phyloP scores from a whole-genome alignment of 768 basidiomycete genomes.

The Mycena chlorophos region DNA sequence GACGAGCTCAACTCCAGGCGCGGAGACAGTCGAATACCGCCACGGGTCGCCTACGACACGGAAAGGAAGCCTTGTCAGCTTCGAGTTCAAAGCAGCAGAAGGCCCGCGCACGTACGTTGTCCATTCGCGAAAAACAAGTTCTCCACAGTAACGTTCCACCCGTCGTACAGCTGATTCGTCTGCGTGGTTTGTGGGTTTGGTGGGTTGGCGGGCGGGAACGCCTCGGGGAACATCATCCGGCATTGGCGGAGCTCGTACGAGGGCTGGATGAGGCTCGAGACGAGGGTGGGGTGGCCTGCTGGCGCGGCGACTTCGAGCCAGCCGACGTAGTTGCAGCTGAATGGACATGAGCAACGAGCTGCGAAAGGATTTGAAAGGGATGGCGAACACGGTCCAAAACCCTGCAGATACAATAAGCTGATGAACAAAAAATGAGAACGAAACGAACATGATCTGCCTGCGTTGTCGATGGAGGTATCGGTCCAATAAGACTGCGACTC shows the following conservation, averaged over 20 bases:
- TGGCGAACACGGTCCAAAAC: slow-evolving; percentile 65
- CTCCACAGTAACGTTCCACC: slow-evolving; percentile 61
- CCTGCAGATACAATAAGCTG: slow-evolving; percentile 24
- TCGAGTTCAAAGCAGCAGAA: not conserved
- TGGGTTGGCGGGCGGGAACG: slow-evolving; percentile 50
- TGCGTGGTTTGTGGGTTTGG: slow-evolving; percentile 42
- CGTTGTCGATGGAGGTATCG: slow-evolving; percentile 55
- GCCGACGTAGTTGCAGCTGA: slow-evolving; percentile 71
- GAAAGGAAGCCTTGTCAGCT: not conserved
- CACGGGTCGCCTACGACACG: slow-evolving; percentile 62
- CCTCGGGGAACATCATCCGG: slow-evolving; percentile 62
- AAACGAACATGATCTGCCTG: slow-evolving; percentile 47
- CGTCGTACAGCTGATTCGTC: slow-evolving; percentile 54
- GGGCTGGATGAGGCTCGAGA: slow-evolving; percentile 56
- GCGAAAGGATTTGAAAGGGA: not conserved
- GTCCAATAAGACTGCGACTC: slow-evolving; percentile 47
- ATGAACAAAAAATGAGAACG: not conserved
- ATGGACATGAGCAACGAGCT: slow-evolving; percentile 7
- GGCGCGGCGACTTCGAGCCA: slow-evolving; percentile 55
- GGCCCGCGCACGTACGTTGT: slow-evolving; percentile 45
- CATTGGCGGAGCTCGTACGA: slow-evolving; percentile 68
- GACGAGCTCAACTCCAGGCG: slow-evolving; percentile 43
- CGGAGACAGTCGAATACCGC: slow-evolving; percentile 68
- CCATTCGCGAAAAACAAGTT: slow-evolving; percentile 73
- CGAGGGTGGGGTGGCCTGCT: slow-evolving; percentile 40